phyloP scores from a whole-genome alignment of 768 basidiomycete genomes.

The Lanmaoa rubissima region DNA sequence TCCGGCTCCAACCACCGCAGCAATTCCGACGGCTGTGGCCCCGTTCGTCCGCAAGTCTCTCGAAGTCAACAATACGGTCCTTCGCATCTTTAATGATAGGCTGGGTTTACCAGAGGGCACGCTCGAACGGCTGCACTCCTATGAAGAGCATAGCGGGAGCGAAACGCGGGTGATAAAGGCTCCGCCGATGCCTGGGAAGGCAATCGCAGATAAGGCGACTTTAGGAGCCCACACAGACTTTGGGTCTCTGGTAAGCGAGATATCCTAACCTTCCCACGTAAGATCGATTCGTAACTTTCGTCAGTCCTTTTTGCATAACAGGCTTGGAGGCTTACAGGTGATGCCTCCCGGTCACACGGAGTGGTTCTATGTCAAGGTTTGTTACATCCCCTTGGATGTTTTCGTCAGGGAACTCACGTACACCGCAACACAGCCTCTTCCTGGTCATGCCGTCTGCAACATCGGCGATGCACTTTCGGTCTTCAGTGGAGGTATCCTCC shows the following conservation, averaged over 20 bases:
- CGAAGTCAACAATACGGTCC: constrained; percentile 50
- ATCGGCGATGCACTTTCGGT: constrained; percentile 60
- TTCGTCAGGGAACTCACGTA: background rate
- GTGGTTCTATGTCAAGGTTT: constrained; percentile 68
- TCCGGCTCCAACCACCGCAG: constrained; percentile 48
- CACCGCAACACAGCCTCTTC: constrained; percentile 40
- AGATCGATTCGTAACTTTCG: background rate
- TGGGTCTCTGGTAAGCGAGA: constrained; percentile 55
- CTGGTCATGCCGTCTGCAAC: constrained; percentile 59
- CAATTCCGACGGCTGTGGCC: constrained; percentile 47
- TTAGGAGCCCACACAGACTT: constrained; percentile 74
- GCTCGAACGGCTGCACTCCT: constrained; percentile 42
- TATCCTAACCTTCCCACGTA: background rate
- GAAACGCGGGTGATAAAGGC: constrained; percentile 56
- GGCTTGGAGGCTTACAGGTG: constrained; percentile 68
- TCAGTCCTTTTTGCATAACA: constrained; percentile 68
- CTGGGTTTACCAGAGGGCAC: constrained; percentile 53
- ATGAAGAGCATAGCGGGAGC: constrained; percentile 50
- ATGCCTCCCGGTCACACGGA: constrained; percentile 55
- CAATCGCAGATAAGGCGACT: constrained; percentile 34
- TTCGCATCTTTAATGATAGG: constrained; percentile 56
- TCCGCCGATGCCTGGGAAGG: constrained; percentile 36
- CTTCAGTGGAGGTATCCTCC: constrained; percentile 62
- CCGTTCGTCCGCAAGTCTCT: constrained; percentile 61
- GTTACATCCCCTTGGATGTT: background rate